Evolutionary conservation across 805 yeast species (phyloP).

Genomic region (Schwanniomyces pseudopolymorphus): DNA sequence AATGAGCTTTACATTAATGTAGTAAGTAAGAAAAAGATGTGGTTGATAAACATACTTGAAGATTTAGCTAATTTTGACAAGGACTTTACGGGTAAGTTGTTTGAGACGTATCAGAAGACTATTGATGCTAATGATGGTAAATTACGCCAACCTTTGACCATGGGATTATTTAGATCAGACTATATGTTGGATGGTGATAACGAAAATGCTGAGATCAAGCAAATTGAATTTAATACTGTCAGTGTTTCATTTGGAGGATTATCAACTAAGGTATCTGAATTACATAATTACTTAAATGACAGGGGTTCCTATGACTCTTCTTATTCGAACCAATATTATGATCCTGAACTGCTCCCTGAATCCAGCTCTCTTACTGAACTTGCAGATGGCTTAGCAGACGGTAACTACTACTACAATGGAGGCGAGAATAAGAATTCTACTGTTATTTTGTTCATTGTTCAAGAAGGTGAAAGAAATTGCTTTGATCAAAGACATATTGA

Average conservation of each 20-base stretch:
- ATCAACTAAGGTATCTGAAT: constrained; percentile 71
- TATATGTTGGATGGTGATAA: constrained; percentile 57
- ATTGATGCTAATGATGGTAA: constrained; percentile 38
- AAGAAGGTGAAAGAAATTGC: constrained; percentile 82
- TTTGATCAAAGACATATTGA: constrained; percentile 90
- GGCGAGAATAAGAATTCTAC: constrained; percentile 36
- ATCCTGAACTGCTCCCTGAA: constrained; percentile 55
- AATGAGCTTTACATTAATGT: constrained; percentile 75
- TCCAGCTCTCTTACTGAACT: constrained; percentile 64
- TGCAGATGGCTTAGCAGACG: constrained; percentile 70
- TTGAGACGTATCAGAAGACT: constrained; percentile 56
- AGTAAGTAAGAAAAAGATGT: constrained; percentile 50
- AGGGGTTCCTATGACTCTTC: constrained; percentile 54
- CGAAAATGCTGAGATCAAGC: constrained; percentile 56
- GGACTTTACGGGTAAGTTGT: constrained; percentile 81
- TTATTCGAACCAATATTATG: constrained; percentile 42
- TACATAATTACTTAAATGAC: constrained; percentile 67
- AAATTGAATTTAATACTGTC: constrained; percentile 94
- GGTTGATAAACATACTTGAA: constrained; percentile 60
- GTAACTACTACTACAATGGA: constrained; percentile 54
- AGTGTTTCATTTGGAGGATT: constrained; percentile 95
- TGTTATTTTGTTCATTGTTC: constrained; percentile 74
- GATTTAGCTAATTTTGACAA: constrained; percentile 59
- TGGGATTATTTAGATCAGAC: constrained; percentile 89
- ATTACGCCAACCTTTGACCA: constrained; percentile 61